Conservation (phyloP, 192 early-diverging fungal genomes). For the Fimicolochytrium jonesii region DNA sequence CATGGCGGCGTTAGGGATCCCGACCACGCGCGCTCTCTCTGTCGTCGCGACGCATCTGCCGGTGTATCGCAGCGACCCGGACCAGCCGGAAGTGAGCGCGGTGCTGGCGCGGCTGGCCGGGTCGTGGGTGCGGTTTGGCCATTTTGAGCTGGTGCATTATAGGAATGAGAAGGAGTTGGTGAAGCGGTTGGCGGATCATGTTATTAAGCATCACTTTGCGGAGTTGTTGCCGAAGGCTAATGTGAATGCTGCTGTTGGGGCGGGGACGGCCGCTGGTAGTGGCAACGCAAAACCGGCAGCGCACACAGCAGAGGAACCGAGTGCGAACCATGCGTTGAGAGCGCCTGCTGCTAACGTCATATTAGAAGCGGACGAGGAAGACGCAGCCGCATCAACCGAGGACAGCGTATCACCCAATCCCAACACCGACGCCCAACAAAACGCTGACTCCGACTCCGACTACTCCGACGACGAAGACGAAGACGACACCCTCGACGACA, state of each 20-base stretch:
- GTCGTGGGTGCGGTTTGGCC: slow-evolving; percentile 82
- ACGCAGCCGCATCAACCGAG: too few relatives aligned
- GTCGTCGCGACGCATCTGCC: slow-evolving; percentile 52
- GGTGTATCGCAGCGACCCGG: slow-evolving; percentile 56
- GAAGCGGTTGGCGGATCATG: slow-evolving; percentile 65
- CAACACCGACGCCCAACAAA: neutral
- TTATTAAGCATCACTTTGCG: slow-evolving; percentile 50
- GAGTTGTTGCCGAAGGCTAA: neutral
- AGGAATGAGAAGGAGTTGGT: slow-evolving; percentile 54
- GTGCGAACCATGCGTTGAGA: too few relatives aligned
- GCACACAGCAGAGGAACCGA: too few relatives aligned
- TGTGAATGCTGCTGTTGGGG: neutral
- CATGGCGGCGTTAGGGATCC: slow-evolving; percentile 64
- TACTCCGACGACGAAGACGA: neutral
- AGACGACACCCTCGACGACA: slow-evolving; percentile 6
- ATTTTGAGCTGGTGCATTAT: slow-evolving; percentile 72
- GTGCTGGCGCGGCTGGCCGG: slow-evolving; percentile 62
- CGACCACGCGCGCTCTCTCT: slow-evolving; percentile 69
- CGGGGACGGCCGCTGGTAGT: too few relatives aligned
- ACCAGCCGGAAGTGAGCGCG: slow-evolving; percentile 53
- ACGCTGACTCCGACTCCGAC: neutral
- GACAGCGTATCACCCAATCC: too few relatives aligned
- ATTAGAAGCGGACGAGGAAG: too few relatives aligned
- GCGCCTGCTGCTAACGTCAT: too few relatives aligned
- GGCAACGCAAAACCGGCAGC: too few relatives aligned